Conservation (phyloP, 2,329 filamentous ascomycete species). For the Zasmidium citrigriseum region DNA sequence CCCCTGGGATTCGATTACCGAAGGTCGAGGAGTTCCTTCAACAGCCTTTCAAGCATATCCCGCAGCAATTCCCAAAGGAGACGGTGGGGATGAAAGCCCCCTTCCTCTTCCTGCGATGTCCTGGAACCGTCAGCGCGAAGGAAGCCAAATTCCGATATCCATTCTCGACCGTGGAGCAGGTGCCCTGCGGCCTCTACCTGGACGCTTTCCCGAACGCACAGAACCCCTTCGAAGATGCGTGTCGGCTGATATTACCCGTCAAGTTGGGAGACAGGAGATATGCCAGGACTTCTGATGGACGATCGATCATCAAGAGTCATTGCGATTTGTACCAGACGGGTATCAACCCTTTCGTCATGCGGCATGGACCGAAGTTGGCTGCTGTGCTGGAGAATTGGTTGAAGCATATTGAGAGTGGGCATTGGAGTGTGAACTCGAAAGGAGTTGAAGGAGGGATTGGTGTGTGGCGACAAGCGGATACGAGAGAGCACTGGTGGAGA, state of each 20-base stretch:
- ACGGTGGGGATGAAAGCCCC: slow-evolving; percentile 37
- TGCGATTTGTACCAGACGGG: slow-evolving; percentile 36
- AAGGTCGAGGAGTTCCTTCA: slow-evolving; percentile 37
- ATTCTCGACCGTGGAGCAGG: slow-evolving; percentile 33
- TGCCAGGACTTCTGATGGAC: slow-evolving; percentile 33
- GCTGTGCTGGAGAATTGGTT: slow-evolving; percentile 36
- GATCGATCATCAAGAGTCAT: slow-evolving; percentile 31
- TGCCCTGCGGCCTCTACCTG: slow-evolving; percentile 38
- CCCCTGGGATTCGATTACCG: slow-evolving; percentile 34
- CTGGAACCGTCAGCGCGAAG: slow-evolving; percentile 33
- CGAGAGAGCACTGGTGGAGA: slow-evolving; percentile 35
- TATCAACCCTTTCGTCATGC: slow-evolving; percentile 36
- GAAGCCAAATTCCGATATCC: slow-evolving; percentile 37
- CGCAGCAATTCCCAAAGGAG: slow-evolving; percentile 29
- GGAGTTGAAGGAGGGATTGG: slow-evolving; percentile 35
- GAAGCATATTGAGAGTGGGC: slow-evolving; percentile 33
- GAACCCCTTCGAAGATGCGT: slow-evolving; percentile 38
- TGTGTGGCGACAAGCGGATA: slow-evolving; percentile 36
- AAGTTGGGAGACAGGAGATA: slow-evolving; percentile 31
- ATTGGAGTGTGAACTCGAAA: slow-evolving; percentile 34
- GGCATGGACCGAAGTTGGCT: slow-evolving; percentile 35
- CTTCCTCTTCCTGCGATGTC: slow-evolving; percentile 35
- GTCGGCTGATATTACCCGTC: slow-evolving; percentile 35
- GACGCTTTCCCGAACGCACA: slow-evolving; percentile 35
- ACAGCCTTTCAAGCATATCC: slow-evolving; percentile 35